phyloP scores from a whole-genome alignment of 2,329 filamentous ascomycete species.

The Byssochlamys sp. region DNA sequence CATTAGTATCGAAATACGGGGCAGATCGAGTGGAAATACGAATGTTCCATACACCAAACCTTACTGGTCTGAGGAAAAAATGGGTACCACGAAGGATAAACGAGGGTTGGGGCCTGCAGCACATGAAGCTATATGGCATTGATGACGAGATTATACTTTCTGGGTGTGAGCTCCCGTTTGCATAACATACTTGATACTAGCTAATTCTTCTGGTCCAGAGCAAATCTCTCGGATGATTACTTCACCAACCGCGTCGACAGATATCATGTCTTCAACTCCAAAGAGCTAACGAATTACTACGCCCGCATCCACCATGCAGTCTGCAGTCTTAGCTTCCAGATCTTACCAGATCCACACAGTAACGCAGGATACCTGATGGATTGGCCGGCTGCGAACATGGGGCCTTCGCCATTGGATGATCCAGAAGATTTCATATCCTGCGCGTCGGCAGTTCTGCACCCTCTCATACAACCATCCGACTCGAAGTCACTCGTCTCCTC shows the following conservation, averaged over 20 bases:
- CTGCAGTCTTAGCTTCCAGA: constrained; percentile 69
- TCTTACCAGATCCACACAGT: constrained; percentile 48
- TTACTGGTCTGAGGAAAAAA: constrained; percentile 76
- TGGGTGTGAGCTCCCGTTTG: constrained; percentile 45
- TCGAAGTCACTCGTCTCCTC: constrained; percentile 20
- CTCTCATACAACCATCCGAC: constrained; percentile 51
- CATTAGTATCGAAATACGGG: constrained; percentile 77
- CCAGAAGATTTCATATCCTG: constrained; percentile 59
- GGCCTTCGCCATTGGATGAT: constrained; percentile 62
- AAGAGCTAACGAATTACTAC: constrained; percentile 73
- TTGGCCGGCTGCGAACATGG: constrained; percentile 68
- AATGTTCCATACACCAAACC: constrained; percentile 96
- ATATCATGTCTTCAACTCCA: constrained; percentile 81
- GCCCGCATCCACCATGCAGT: constrained; percentile 65
- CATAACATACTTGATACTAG: background rate
- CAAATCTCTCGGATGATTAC: constrained; percentile 86
- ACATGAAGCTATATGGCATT: constrained; percentile 96
- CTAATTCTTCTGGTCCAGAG: constrained; percentile 35
- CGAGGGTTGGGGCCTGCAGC: constrained; percentile 94
- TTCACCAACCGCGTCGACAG: constrained; percentile 92
- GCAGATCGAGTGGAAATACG: constrained; percentile 76
- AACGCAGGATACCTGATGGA: constrained; percentile 45
- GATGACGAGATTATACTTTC: constrained; percentile 94
- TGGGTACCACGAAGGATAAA: constrained; percentile 83
- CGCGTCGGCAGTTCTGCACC: constrained; percentile 57